phyloP scores from a whole-genome alignment of 352 stramenopile species.

The Globisporangium spiculum region DNA sequence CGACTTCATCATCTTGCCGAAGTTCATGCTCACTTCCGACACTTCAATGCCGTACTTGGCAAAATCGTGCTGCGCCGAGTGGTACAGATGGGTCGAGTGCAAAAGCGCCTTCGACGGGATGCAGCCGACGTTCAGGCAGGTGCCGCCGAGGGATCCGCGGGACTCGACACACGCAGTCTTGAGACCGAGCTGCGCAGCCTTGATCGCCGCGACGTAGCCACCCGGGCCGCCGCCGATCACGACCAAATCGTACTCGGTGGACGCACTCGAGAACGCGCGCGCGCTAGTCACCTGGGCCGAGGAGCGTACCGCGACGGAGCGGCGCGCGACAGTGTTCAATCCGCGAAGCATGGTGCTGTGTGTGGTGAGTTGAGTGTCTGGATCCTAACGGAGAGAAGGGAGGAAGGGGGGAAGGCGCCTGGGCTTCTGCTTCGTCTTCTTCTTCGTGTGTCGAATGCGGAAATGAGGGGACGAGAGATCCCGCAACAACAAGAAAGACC shows the following conservation, averaged over 20 bases:
- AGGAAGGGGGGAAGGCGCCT: neutral
- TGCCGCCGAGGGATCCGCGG: slow-evolving; percentile 93
- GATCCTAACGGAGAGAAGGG: neutral
- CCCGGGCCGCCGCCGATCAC: slow-evolving; percentile 96
- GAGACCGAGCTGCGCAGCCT: slow-evolving; percentile 96
- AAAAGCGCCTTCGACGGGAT: slow-evolving; percentile 99
- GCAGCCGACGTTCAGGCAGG: slow-evolving; percentile 99
- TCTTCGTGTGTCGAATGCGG: slow-evolving; percentile 6
- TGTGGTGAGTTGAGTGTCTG: neutral
- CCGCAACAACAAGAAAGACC: neutral
- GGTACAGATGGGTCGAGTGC: slow-evolving; percentile 94
- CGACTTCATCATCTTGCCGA: slow-evolving; percentile 95
- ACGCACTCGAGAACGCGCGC: slow-evolving; percentile 49
- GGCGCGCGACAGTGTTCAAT: slow-evolving; percentile 33
- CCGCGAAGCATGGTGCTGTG: slow-evolving; percentile 29
- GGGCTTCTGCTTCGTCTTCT: neutral
- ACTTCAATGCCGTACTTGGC: slow-evolving; percentile 94
- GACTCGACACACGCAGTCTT: slow-evolving; percentile 99
- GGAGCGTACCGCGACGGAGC: slow-evolving; percentile 28
- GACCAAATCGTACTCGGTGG: slow-evolving; percentile 77
- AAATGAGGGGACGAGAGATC: slow-evolving; percentile 20
- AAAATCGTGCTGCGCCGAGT: slow-evolving; percentile 96
- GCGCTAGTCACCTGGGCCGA: slow-evolving; percentile 20
- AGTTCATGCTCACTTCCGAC: slow-evolving; percentile 90
- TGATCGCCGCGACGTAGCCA: slow-evolving; percentile 99